These are phyloP conservation scores for Xenoacremonium recifei DNA, from an alignment of 2,329 filamentous ascomycete genomes.

Conservation along the genomic window DNA sequence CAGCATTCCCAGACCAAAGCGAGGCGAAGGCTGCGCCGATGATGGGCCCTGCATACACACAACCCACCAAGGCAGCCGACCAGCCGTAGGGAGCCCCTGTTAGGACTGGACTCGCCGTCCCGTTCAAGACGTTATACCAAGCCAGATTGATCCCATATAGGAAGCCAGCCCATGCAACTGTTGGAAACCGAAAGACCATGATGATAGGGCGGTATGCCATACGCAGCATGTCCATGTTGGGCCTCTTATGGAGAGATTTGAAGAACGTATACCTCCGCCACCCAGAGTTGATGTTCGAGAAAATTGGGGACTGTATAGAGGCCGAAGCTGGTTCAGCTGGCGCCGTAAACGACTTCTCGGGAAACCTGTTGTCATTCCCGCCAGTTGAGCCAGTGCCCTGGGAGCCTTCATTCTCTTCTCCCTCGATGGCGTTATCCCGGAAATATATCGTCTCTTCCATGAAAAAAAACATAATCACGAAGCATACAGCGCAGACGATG, in stretches of 20 bases:
- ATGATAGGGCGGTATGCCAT: background rate
- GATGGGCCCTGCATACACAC: background rate
- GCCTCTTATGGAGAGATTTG: background rate
- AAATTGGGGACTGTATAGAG: no score
- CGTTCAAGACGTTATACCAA: background rate
- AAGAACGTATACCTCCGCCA: background rate
- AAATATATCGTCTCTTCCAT: background rate
- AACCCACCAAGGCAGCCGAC: background rate
- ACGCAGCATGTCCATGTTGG: background rate
- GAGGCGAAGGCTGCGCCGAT: background rate
- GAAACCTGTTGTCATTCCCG: no score
- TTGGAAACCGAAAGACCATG: background rate
- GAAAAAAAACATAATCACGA: background rate
- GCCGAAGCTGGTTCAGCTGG: no score
- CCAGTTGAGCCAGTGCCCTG: no score
- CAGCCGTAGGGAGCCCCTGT: background rate
- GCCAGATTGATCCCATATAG: background rate
- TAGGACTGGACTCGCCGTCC: background rate
- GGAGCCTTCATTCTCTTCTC: no score
- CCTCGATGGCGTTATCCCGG: no score
- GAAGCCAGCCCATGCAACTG: background rate
- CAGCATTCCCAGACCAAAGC: background rate
- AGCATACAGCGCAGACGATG: background rate
- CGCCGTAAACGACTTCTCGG: no score
- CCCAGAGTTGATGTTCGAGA: background rate